Conservation (phyloP, 78 protist species). For the Bodo saltans region DNA sequence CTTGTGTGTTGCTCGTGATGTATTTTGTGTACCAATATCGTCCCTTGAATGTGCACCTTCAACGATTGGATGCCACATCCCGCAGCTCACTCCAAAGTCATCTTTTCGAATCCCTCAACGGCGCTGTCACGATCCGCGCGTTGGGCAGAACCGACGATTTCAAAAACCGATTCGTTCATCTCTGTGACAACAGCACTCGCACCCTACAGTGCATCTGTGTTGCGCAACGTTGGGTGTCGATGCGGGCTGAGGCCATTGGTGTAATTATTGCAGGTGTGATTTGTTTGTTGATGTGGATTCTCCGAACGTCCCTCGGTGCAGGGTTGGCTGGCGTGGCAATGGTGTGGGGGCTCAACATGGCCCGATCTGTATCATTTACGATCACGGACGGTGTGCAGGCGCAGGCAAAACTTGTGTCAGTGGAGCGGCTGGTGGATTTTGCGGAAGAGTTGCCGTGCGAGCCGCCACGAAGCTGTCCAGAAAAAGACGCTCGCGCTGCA, state of each 20-base stretch:
- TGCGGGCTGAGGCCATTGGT: constrained; percentile 62
- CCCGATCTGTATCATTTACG: constrained; percentile 1
- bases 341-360: constrained; percentile 24
- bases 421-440: constrained; percentile 5
- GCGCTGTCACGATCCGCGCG: constrained; percentile 87
- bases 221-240: constrained; percentile 55
- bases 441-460: constrained; percentile 6
- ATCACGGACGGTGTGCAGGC: constrained; percentile 4
- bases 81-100: constrained; percentile 78
- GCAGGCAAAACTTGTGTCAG: constrained; percentile 9
- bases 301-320: constrained; percentile 30
- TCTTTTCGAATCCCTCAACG: constrained; percentile 78
- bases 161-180: not conserved
- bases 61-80: constrained; percentile 68
- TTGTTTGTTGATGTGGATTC: constrained; percentile 36
- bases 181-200: constrained; percentile 13
- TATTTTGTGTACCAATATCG: constrained; percentile 59
- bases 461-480: not conserved
- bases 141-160: constrained; percentile 12
- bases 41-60: constrained; percentile 61
- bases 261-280: constrained; percentile 36
- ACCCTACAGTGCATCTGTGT: not conserved
- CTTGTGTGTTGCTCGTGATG: constrained; percentile 51
- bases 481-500: not conserved
- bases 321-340: constrained; percentile 54